Base-by-base conservation (phyloP, 2,329 filamentous ascomycete species). In the Ceratocystis albifundus region DNA sequence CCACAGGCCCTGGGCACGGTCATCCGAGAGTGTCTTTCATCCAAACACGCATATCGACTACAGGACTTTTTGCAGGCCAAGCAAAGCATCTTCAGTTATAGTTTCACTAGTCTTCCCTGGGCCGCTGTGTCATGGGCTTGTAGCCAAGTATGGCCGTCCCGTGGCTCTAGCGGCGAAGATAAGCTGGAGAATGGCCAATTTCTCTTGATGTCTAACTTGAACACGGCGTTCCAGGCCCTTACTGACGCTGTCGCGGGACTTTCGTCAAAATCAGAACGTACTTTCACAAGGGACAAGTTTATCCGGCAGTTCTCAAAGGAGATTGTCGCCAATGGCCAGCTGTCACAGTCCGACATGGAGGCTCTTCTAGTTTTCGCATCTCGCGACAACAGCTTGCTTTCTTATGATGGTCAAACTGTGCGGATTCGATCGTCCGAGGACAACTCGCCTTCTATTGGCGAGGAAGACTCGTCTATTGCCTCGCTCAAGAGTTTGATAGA, bases 1-100 rank as follows among this genome's bases (percentile, higher is more conserved):
- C 94, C 94, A 1, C 80, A 93, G 8, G 90, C 89, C 2, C 78
- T 99, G 0, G 88, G 88, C 0, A 84, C 86, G 2, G 94, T 92
- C 4, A 79, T 97, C 62, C 76, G 77, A 36, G 93, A 97, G 71
- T 88, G 89, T 0, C 77, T 94, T 0, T 78, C 81, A 64, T 83
- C 80, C 55, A 84, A 81, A 61, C 85, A 88, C 57, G 82, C 96
- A 74, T 78, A 96, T 12, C 84, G 88, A 0, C 72, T 93, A 10
- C 77, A 82, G 15, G 81, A 88, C 8, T 99, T 96, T 71, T 74
- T 88, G 65, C 74, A 72, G 3, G 79, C 82, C 1, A 81, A 80
- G 65, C 83, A 87, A 66, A 93, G 85, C 75, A 84, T 96, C 69
- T 92, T 92, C 72, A 80, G 69, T 82, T 80, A 65, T 81, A 79